These are phyloP conservation scores for Spathaspora boniae DNA, from an alignment of 805 yeast species.

Conservation along the genomic window DNA sequence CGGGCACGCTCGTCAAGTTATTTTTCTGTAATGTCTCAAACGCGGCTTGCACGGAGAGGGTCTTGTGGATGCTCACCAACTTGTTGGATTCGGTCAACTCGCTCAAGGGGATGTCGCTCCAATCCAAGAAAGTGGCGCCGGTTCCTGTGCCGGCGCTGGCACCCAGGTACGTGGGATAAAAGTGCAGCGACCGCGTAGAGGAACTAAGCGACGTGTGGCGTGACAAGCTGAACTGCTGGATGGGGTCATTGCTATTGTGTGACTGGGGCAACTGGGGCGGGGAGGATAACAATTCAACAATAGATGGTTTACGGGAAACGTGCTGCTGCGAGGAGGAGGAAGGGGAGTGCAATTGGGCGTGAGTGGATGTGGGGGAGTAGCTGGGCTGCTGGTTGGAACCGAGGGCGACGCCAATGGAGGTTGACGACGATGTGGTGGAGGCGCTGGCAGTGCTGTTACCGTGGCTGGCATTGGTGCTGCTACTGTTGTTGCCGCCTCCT, in stretches of 20 bases:
- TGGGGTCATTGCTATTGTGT: constrained; percentile 32
- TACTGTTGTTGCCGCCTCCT: background rate
- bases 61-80: constrained; percentile 63
- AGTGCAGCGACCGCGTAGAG: constrained; percentile 13
- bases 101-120: constrained; percentile 68
- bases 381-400: too few species aligned
- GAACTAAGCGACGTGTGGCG: constrained; percentile 30
- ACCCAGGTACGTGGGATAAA: constrained; percentile 14
- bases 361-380: constrained; percentile 7
- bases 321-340: constrained; percentile 11
- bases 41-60: constrained; percentile 79
- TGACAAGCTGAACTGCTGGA: constrained; percentile 36
- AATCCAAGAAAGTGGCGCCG: constrained; percentile 35
- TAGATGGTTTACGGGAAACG: constrained; percentile 53
- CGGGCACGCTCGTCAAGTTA: constrained; percentile 85
- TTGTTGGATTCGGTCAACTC: constrained; percentile 79
- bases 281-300: constrained; percentile 69
- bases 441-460: background rate
- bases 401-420: too few species aligned
- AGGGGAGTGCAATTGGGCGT: constrained; percentile 3
- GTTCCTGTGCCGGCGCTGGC: constrained; percentile 5
- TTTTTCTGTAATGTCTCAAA: constrained; percentile 71
- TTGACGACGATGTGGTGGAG: too few species aligned
- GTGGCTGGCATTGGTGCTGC: constrained; percentile 3
- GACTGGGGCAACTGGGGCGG: constrained; percentile 66